Conservation (phyloP, 129 eudicot species). For the Tagetes erecta region DNA sequence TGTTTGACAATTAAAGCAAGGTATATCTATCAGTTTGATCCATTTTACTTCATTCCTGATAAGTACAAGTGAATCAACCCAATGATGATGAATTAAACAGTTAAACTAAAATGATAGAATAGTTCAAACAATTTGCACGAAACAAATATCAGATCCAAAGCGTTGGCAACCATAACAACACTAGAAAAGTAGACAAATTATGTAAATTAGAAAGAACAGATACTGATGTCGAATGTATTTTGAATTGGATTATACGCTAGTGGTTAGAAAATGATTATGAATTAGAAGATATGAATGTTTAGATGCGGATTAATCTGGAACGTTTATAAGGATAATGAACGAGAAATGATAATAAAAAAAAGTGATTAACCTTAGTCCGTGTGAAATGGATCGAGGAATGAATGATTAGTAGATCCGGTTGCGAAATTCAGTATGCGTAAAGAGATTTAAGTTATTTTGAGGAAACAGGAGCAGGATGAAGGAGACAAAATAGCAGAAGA, state of each 20-base stretch:
- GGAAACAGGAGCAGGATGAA: background rate
- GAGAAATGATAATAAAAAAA: background rate
- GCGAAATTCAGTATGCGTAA: background rate
- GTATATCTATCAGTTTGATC: background rate
- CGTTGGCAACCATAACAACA: background rate
- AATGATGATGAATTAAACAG: background rate
- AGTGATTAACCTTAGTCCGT: slow-evolving; percentile 11
- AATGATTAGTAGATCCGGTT: slow-evolving; percentile 15
- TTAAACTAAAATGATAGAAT: background rate
- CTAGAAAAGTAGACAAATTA: background rate
- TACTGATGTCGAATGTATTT: background rate
- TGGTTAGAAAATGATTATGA: background rate
- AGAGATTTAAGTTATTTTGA: slow-evolving; percentile 18
- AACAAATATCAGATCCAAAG: slow-evolving; percentile 17
- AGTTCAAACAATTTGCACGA: background rate
- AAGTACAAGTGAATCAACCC: background rate
- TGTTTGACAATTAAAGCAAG: too few species aligned
- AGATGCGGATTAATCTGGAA: slow-evolving; percentile 2
- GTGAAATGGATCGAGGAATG: slow-evolving; percentile 25
- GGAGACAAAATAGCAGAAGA: slow-evolving; percentile 9
- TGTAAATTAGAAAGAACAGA: background rate
- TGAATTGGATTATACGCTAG: background rate
- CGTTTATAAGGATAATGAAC: background rate
- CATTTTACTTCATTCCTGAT: slow-evolving; percentile 9
- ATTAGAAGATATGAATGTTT: slow-evolving; percentile 2